Conservation (phyloP, 768 basidiomycete genomes). For the Amanita pseudoporphyria region DNA sequence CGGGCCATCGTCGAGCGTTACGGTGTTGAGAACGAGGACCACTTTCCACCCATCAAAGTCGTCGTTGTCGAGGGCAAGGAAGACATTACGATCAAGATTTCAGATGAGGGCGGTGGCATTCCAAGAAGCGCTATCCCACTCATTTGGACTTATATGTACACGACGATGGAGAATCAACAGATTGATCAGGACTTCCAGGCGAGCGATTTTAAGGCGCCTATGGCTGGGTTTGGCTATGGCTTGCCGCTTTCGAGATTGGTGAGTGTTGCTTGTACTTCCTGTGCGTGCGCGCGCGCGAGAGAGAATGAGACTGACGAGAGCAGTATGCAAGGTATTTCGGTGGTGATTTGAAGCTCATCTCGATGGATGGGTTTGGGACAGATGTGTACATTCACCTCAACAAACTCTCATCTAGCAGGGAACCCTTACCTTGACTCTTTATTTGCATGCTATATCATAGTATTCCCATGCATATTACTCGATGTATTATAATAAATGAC, state of each 20-base stretch:
- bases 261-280: too few species aligned
- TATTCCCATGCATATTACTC: neutral
- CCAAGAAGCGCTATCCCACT: constrained; percentile 80
- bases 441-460: neutral
- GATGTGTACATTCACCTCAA: constrained; percentile 27
- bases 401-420: neutral
- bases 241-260: constrained; percentile 87
- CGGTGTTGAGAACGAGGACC: constrained; percentile 70
- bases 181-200: constrained; percentile 74
- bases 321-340: constrained; percentile 95
- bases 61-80: constrained; percentile 96
- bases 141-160: constrained; percentile 99
- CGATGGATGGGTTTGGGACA: constrained; percentile 98
- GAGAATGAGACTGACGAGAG: neutral
- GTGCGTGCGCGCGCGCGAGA: neutral
- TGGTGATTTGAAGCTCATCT: constrained; percentile 85
- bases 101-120: constrained; percentile 95
- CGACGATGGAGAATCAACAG: constrained; percentile 68
- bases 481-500: neutral
- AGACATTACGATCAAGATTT: constrained; percentile 98
- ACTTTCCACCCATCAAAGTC: constrained; percentile 87
- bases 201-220: constrained; percentile 92
- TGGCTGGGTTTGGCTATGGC: constrained; percentile 97
- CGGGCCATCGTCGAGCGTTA: constrained; percentile 92
- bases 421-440: neutral